Evolutionary conservation across 2,329 filamentous ascomycete genomes (phyloP), one percentile per base, ranked within the genome.

Genomic region (Fusarium guadeloupense): DNA sequence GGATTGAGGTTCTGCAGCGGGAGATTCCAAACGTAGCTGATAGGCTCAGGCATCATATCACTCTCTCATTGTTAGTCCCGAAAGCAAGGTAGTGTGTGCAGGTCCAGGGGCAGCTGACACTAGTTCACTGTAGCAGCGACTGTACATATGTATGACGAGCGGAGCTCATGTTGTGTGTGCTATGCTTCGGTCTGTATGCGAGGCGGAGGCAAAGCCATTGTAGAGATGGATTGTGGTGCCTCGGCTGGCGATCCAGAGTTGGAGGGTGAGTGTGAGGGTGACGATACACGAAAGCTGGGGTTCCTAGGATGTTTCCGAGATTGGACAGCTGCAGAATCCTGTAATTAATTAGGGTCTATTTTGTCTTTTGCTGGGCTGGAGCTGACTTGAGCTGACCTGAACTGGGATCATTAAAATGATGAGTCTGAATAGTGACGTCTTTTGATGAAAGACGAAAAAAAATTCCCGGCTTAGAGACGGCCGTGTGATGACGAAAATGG

Each of bases 341-440:
- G 40, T 44, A 40, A 20, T 26, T 17, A 14, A 9, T 12, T 41
- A 57, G 55, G 54, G 44, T 56, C 43, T 13, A 16, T 34, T 51
- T 34, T 21, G 16, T 44, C 14, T n/a, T n/a, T n/a, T n/a, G n/a
- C n/a, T n/a, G n/a, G n/a, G 39, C 33, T 62, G 43, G 35, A 47
- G 39, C 30, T 42, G 44, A 60, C 42, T 26, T 28, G 31, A 49
- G 37, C 52, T 58, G 52, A 31, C 28, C 5, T n/a, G 23, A 25
- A 6, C 10, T 25, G 12, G 57, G 46, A 30, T 40, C 28, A 34
- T 9, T 14, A 46, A 59, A 51, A 42, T 54, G 57, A 59, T 43
- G 43, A 55, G 48, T 59, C 61, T 51, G 16, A 48, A 66, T 45
- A 26, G 49, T 66, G 62, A 66, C 62, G 58, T 66, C 54, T 52